Conservation (phyloP, 208 protist species). For the Herpetomonas tarakana region DNA sequence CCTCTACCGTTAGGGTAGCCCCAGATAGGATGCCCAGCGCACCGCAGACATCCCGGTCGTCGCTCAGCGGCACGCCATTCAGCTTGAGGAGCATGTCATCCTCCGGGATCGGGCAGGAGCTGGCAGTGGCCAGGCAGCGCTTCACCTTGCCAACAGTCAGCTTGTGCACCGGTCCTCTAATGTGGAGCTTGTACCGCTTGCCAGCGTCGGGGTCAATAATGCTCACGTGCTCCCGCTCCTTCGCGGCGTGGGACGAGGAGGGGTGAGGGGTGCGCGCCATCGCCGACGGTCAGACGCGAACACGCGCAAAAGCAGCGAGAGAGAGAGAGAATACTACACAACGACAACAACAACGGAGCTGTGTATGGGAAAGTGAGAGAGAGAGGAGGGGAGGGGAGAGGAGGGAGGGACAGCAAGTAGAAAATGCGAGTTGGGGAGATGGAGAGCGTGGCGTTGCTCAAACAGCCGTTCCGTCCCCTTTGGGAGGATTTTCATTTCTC, state of each 20-base stretch:
- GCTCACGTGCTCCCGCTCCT: conserved; percentile 29
- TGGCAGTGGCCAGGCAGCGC: conserved; percentile 53
- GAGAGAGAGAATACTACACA: not conserved
- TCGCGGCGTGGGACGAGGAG: not conserved
- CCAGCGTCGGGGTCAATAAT: conserved; percentile 56
- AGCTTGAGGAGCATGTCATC: conserved; percentile 42
- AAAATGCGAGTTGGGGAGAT: too few relatives aligned
- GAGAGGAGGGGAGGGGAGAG: too few relatives aligned
- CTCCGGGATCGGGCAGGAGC: conserved; percentile 42
- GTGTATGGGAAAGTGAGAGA: too few relatives aligned
- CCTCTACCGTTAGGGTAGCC: conserved; percentile 53
- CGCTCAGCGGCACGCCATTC: conserved; percentile 47
- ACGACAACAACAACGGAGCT: not conserved
- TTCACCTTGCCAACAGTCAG: conserved; percentile 70
- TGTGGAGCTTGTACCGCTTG: conserved; percentile 54
- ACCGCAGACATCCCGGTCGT: conserved; percentile 40
- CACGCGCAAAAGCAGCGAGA: not conserved
- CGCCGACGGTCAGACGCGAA: not conserved
- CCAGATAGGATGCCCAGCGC: conserved; percentile 55
- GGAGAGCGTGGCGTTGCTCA: too few relatives aligned
- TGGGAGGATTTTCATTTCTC: too few relatives aligned
- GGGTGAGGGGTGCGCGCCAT: not conserved
- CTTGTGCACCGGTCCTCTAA: conserved; percentile 39
- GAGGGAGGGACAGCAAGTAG: too few relatives aligned
- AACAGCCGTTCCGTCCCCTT: too few relatives aligned